Evolutionary conservation across 208 protist genomes (phyloP), one percentile per base, ranked within the genome.

Genomic region (Leishmania mexicana): DNA sequence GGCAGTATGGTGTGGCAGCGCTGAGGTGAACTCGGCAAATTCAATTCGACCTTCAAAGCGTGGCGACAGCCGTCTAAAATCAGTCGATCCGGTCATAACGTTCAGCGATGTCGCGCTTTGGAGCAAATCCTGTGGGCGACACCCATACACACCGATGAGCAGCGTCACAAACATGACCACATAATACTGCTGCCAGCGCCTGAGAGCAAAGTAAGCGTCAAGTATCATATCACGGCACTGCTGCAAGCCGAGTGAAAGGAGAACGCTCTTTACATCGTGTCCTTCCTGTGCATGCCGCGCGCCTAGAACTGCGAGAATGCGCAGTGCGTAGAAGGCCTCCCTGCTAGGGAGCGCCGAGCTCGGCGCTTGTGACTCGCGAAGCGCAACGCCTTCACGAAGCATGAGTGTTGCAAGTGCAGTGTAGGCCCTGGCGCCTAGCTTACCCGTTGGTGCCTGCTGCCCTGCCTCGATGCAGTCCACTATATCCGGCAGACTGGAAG

Each of bases 141-240:
- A 88, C 6, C 82, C 79, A 65, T 88, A 88, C 11, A 90, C 21
- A 0, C 67, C 35, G 13, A 73, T 80, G 17, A 94, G 75, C 8
- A 88, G 49, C 35, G 77, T 76, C 17, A 89, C 83, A 85, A 95
- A 95, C 51, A 81, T 79, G 10, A 87, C 47, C 4, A 89, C 83
- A 70, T 89, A 84, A 54, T 85, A 85, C 15, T 78, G 76, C 72
- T 87, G 86, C 38, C 38, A 19, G 24, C 62, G 65, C 19, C 45
- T 15, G 2, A 76, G 77, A 4, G 21, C n/a, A 72, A 91, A 91
- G 85, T 93, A 95, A n/a, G 84, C 78, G 80, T 95, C 92, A 3
- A 95, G 81, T 28, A 57, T 71, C 83, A 94, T 80, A 6, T 73
- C 76, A n/a, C 89, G 87, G 76, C 89, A 94, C 19, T 73, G 68